Percentiles rank a stretch among this genome's conserved stretches.
These are phyloP conservation scores for Orbilia brochopaga DNA, from an alignment of 2,329 filamentous ascomycete genomes.

Conservation along the genomic window DNA sequence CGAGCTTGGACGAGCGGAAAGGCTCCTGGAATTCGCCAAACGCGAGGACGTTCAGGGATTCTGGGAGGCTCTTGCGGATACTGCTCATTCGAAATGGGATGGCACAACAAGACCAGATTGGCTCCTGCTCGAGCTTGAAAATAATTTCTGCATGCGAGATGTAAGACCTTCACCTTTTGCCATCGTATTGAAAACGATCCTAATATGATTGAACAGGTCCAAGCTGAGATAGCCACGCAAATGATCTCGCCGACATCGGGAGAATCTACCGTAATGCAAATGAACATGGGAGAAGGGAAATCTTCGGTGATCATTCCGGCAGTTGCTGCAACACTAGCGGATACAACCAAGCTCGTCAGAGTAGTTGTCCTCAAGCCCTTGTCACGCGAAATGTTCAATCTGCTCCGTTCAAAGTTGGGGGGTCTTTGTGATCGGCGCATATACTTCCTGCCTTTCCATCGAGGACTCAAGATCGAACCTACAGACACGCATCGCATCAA, in stretches of 20 bases:
- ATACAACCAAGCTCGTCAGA: conserved; percentile 63
- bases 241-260: conserved; percentile 62
- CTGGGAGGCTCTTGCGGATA: conserved; percentile 56
- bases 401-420: conserved; percentile 65
- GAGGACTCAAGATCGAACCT: conserved; percentile 59
- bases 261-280: conserved; percentile 66
- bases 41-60: conserved; percentile 56
- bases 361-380: conserved; percentile 69
- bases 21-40: conserved; percentile 57
- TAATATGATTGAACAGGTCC: conserved; percentile 57
- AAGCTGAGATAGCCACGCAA: conserved; percentile 65
- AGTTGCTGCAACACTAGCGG: conserved; percentile 64
- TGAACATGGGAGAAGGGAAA: conserved; percentile 77
- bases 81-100: conserved; percentile 64
- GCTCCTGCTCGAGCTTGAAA: conserved; percentile 71
- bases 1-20: conserved; percentile 59
- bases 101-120: conserved; percentile 66
- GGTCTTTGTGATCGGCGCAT: conserved; percentile 65
- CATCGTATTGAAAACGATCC: background rate
- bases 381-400: conserved; percentile 67
- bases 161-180: conserved; percentile 3
- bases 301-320: conserved; percentile 73
- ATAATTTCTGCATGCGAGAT: conserved; percentile 67
- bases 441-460: conserved; percentile 67
- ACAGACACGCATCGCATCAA: conserved; percentile 58